phyloP scores from a whole-genome alignment of 176 grass and related monocot species.

The Musa acuminata region DNA sequence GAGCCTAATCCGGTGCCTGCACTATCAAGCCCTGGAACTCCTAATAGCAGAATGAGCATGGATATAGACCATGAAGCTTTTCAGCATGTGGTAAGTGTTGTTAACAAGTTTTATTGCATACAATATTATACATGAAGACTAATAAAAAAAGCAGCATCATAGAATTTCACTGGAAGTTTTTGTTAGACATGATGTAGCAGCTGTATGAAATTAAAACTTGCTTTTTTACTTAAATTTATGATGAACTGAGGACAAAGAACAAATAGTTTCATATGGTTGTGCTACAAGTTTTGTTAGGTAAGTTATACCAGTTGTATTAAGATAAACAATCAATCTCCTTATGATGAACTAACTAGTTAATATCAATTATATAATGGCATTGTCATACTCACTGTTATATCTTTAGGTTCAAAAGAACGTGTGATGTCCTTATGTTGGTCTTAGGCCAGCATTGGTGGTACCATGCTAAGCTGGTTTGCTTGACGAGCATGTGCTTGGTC shows the following conservation, averaged over 20 bases:
- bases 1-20: conserved; percentile 7
- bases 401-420: too few relatives aligned
- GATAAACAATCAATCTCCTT: too few relatives aligned
- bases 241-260: neutral
- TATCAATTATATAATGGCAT: too few relatives aligned
- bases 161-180: neutral
- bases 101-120: neutral
- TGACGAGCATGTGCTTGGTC: too few relatives aligned
- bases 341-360: too few relatives aligned
- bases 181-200: too few relatives aligned
- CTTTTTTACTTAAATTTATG: neutral
- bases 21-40: neutral
- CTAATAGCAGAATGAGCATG: conserved; percentile 18
- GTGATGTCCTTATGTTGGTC: too few relatives aligned
- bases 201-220: too few relatives aligned
- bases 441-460: too few relatives aligned
- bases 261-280: neutral
- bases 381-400: too few relatives aligned
- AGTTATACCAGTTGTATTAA: neutral
- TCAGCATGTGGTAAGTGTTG: conserved; percentile 18
- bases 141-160: neutral
- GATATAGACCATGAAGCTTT: conserved; percentile 17
- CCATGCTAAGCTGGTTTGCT: too few relatives aligned
- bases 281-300: neutral
- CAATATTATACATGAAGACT: neutral